phyloP scores from a whole-genome alignment of 164 flowering plant genomes.

The Dillenia suffruticosa region DNA sequence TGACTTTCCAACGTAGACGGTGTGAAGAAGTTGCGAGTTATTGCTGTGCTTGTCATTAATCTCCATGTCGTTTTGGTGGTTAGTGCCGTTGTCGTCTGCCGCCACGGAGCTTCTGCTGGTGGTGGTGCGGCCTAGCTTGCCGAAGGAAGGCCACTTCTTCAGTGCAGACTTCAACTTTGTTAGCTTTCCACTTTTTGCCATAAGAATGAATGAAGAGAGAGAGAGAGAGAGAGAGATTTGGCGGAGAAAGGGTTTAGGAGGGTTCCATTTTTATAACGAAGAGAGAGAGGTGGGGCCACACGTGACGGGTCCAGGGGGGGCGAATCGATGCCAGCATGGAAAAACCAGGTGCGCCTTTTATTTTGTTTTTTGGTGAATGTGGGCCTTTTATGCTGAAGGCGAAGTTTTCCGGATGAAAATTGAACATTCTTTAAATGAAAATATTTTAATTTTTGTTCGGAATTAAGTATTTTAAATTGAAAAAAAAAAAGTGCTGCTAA shows the following conservation, averaged over 20 bases:
- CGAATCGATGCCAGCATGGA: constrained; percentile 3
- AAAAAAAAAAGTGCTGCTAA: no score
- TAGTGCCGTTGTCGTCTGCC: constrained; percentile 10
- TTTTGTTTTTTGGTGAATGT: no score
- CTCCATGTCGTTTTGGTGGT: no score
- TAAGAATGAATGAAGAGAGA: constrained; percentile 2
- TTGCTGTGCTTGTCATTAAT: no score
- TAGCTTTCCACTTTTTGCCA: constrained; percentile 35
- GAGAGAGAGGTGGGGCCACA: constrained; percentile 5
- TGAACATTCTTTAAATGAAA: no score
- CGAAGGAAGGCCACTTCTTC: constrained; percentile 35
- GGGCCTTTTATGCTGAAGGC: no score
- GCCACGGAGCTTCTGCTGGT: constrained; percentile 8
- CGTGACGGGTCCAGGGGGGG: background rate
- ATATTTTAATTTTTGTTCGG: no score
- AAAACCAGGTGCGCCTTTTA: no score
- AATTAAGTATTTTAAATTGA: no score
- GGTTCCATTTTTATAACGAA: constrained; percentile 37
- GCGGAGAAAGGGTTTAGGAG: constrained; percentile 11
- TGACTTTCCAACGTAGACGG: constrained; percentile 71
- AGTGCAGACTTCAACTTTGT: constrained; percentile 36
- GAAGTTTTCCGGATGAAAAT: no score
- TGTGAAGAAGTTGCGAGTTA: constrained; percentile 8
- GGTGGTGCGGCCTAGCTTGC: constrained; percentile 17
- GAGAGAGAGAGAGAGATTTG: constrained; percentile 8